Evolutionary conservation across 2,329 filamentous ascomycete species (phyloP).

Genomic region (Diaporthe nobilis): DNA sequence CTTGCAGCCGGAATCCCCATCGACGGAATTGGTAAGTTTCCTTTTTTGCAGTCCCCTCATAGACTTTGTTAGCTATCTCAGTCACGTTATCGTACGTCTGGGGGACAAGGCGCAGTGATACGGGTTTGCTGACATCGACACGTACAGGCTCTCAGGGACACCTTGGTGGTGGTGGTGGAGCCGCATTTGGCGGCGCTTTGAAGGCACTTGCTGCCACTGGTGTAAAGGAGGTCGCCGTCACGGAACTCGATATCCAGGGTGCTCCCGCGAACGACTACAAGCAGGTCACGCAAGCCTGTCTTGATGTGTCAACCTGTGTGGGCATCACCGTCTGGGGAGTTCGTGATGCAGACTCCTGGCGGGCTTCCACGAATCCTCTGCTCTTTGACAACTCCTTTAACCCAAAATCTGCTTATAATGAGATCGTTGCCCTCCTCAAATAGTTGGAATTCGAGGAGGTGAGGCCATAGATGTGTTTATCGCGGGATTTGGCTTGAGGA

Average conservation of each 20-base stretch:
- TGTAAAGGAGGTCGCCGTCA: slow-evolving; percentile 71
- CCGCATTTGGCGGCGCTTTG: slow-evolving; percentile 63
- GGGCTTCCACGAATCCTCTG: slow-evolving; percentile 63
- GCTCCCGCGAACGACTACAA: slow-evolving; percentile 70
- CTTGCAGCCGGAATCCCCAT: slow-evolving; percentile 73
- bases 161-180: slow-evolving; percentile 56
- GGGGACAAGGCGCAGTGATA: too few species aligned
- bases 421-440: slow-evolving; percentile 52
- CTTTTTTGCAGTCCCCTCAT: background rate
- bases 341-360: slow-evolving; percentile 63
- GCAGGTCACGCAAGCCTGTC: slow-evolving; percentile 55
- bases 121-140: background rate
- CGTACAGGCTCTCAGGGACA: slow-evolving; percentile 67
- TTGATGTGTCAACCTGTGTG: slow-evolving; percentile 46
- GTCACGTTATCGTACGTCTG: too few species aligned
- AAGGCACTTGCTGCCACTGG: slow-evolving; percentile 65
- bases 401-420: slow-evolving; percentile 66
- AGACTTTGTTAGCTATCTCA: too few species aligned
- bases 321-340: slow-evolving; percentile 44
- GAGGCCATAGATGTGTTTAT: background rate
- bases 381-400: slow-evolving; percentile 67
- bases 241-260: slow-evolving; percentile 76
- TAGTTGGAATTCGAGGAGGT: slow-evolving; percentile 42
- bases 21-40: slow-evolving; percentile 65
- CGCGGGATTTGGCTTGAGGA: background rate